phyloP scores from a whole-genome alignment of 192 early-diverging fungal genomes.

The Cetraspora pellucida region DNA sequence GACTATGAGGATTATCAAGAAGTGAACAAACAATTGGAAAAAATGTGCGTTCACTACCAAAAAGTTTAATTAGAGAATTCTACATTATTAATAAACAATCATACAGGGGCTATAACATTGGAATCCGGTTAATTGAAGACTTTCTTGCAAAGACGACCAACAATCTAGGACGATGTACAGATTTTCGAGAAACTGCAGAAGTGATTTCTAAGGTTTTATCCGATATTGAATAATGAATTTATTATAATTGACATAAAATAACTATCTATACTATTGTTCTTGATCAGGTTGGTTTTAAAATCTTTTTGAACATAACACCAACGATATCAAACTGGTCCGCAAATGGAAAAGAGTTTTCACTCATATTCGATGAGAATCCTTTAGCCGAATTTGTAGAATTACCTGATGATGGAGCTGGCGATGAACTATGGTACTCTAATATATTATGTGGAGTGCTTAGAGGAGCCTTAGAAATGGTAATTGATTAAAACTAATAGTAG shows the following conservation, averaged over 20 bases:
- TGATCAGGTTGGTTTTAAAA: conserved; percentile 90
- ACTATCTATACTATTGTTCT: background rate
- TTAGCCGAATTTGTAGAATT: conserved; percentile 97
- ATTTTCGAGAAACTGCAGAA: conserved; percentile 91
- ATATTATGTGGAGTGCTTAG: conserved; percentile 92
- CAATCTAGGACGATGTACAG: conserved; percentile 75
- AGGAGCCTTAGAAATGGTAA: conserved; percentile 95
- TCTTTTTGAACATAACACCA: conserved; percentile 92
- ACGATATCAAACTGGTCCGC: conserved; percentile 77
- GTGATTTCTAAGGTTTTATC: conserved; percentile 86
- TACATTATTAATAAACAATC: background rate
- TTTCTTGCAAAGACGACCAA: conserved; percentile 77
- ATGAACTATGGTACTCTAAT: conserved; percentile 96
- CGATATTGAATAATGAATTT: background rate
- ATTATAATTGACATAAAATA: background rate
- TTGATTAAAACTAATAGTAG: background rate
- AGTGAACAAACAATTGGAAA: conserved; percentile 96
- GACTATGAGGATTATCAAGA: conserved; percentile 91
- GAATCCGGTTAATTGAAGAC: conserved; percentile 92
- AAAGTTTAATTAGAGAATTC: background rate
- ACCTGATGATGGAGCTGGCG: conserved; percentile 69
- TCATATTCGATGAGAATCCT: conserved; percentile 94
- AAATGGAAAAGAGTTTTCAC: conserved; percentile 89
- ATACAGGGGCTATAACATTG: conserved; percentile 96
- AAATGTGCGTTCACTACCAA: conserved; percentile 69